Conservation (phyloP, 805 yeast species). For the Scheffersomyces coipomensis region DNA sequence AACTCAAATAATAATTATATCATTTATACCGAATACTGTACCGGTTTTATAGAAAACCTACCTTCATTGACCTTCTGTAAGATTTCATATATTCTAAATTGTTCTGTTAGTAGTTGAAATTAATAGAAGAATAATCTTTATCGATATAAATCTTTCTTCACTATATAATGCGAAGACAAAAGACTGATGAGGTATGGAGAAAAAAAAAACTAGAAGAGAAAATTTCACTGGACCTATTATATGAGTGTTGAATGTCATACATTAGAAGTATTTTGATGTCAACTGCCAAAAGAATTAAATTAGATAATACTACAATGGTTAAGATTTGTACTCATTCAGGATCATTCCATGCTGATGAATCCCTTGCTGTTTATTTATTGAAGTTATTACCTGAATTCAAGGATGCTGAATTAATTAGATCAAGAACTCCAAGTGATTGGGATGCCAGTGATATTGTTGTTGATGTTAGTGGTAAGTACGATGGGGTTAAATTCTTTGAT, state of each 20-base stretch:
- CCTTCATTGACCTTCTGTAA: too few species aligned
- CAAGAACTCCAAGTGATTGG: slow-evolving; percentile 81
- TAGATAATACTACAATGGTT: slow-evolving; percentile 23
- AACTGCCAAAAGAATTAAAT: slow-evolving; percentile 8
- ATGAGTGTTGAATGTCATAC: neutral
- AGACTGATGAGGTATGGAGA: neutral
- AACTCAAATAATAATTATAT: too few species aligned
- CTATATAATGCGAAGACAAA: too few species aligned
- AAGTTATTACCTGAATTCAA: slow-evolving; percentile 66
- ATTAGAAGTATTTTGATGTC: slow-evolving; percentile 3
- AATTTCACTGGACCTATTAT: neutral
- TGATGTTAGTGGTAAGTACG: slow-evolving; percentile 92
- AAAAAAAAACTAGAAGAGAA: neutral
- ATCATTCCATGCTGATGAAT: slow-evolving; percentile 95
- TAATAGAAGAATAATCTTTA: too few species aligned
- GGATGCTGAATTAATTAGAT: slow-evolving; percentile 70
- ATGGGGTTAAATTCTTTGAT: slow-evolving; percentile 81
- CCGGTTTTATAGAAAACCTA: too few species aligned
- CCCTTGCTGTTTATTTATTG: slow-evolving; percentile 87
- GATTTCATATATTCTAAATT: too few species aligned
- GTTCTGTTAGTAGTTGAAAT: too few species aligned
- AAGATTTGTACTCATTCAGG: slow-evolving; percentile 92
- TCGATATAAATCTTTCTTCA: too few species aligned
- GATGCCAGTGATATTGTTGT: slow-evolving; percentile 88
- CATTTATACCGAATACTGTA: too few species aligned